phyloP scores from a whole-genome alignment of 169 alveolate species.

The Eimeria praecox region DNA sequence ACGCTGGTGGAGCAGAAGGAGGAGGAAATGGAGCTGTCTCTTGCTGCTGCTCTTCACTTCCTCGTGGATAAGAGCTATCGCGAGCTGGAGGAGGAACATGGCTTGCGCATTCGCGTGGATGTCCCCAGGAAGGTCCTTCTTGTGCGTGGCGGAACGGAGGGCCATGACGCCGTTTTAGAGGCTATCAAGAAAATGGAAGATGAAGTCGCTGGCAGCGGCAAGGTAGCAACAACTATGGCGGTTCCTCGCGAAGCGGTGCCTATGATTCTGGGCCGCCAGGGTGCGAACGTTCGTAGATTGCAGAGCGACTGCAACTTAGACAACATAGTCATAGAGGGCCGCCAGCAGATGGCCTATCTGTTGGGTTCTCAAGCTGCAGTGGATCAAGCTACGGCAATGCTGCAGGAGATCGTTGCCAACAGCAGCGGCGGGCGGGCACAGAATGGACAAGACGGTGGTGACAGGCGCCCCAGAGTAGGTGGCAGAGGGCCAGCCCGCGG shows the following conservation, averaged over 20 bases:
- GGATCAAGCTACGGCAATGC: constrained; percentile 56
- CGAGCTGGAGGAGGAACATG: constrained; percentile 59
- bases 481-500: constrained; percentile 71
- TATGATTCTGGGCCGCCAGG: constrained; percentile 78
- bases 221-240: constrained; percentile 9
- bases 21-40: constrained; percentile 62
- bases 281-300: constrained; percentile 52
- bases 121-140: constrained; percentile 45
- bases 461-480: constrained; percentile 50
- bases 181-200: constrained; percentile 70
- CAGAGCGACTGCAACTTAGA: constrained; percentile 74
- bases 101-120: constrained; percentile 60
- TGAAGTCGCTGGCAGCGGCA: constrained; percentile 59
- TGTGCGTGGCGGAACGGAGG: constrained; percentile 20
- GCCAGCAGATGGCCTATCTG: constrained; percentile 64
- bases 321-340: constrained; percentile 69
- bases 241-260: constrained; percentile 78
- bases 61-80: constrained; percentile 33
- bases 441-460: constrained; percentile 35
- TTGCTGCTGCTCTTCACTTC: constrained; percentile 62
- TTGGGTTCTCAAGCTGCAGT: constrained; percentile 70
- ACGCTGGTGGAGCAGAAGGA: constrained; percentile 63
- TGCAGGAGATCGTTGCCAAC: constrained; percentile 58
- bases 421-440: constrained; percentile 47
- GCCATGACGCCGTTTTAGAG: neutral